phyloP scores from a whole-genome alignment of 2,329 filamentous ascomycete species.

The Ceratocystis variospora region DNA sequence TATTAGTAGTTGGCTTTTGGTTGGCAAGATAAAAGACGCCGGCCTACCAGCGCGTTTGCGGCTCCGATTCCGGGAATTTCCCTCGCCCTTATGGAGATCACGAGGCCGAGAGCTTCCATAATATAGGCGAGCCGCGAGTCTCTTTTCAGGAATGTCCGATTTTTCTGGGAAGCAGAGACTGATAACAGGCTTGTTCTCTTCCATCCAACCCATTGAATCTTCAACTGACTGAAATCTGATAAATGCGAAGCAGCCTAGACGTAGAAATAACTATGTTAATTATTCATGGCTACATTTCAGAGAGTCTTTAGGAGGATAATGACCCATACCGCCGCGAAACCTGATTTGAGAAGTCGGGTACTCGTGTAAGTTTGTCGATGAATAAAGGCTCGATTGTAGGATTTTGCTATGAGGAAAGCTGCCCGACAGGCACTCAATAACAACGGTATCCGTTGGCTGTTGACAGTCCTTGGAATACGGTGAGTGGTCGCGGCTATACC shows the following conservation, averaged over 20 bases:
- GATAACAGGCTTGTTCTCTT: conserved; percentile 31
- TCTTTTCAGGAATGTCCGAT: conserved; percentile 30
- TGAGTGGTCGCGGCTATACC: conserved; percentile 23
- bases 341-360: conserved; percentile 14
- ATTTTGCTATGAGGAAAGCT: conserved; percentile 9
- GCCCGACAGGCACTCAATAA: conserved; percentile 39
- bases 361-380: conserved; percentile 14
- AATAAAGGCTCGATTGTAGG: conserved; percentile 13
- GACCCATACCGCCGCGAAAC: conserved; percentile 9
- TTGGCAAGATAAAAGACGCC: not conserved
- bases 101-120: conserved; percentile 29
- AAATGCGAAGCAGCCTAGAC: conserved; percentile 30
- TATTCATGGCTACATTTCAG: not conserved
- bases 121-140: conserved; percentile 29
- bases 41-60: not conserved
- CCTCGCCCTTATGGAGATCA: not conserved
- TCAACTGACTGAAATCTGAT: conserved; percentile 31
- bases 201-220: conserved; percentile 31
- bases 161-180: conserved; percentile 27
- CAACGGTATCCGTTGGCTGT: conserved; percentile 37
- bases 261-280: not conserved
- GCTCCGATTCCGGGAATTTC: not conserved
- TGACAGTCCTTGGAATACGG: conserved; percentile 29
- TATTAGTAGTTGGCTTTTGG: not conserved
- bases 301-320: not conserved